phyloP scores from a whole-genome alignment of 257 asterid genomes.

The Jasminum sambac region DNA sequence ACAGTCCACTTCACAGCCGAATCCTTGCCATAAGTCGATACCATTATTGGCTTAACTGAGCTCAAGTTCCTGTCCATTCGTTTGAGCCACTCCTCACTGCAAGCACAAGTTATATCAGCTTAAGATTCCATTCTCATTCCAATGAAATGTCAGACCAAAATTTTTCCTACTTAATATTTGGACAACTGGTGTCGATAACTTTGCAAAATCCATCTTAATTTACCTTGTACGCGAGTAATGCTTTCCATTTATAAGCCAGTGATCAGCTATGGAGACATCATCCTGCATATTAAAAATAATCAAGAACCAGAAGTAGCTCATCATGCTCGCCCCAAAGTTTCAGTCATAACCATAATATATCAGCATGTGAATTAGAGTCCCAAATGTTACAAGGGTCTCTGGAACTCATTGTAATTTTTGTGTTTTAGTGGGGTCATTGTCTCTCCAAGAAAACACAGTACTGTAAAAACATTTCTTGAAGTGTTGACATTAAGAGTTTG shows the following conservation, averaged over 20 bases:
- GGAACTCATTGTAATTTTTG: background rate
- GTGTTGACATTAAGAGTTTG: background rate
- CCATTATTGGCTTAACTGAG: conserved; percentile 72
- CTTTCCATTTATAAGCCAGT: conserved; percentile 91
- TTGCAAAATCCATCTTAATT: background rate
- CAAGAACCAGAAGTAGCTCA: background rate
- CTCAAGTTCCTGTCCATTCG: conserved; percentile 65
- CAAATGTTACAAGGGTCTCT: background rate
- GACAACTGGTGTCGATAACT: background rate
- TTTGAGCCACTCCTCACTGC: conserved; percentile 95
- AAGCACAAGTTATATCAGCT: conserved; percentile 17
- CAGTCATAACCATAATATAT: background rate
- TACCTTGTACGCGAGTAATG: conserved; percentile 91
- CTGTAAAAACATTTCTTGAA: background rate
- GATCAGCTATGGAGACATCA: conserved; percentile 72
- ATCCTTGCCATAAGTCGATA: conserved; percentile 84
- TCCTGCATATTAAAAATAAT: conserved; percentile 53
- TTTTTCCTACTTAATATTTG: background rate
- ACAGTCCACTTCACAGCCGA: conserved; percentile 86
- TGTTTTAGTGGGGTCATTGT: background rate
- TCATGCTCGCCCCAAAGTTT: background rate
- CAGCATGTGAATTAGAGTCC: background rate
- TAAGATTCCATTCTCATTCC: background rate
- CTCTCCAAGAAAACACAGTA: background rate
- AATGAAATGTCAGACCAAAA: background rate